Percentiles rank a stretch among this genome's conserved stretches.
These are phyloP conservation scores for Asterophora lycoperdoides DNA, from an alignment of 768 basidiomycete genomes.

Conservation along the genomic window DNA sequence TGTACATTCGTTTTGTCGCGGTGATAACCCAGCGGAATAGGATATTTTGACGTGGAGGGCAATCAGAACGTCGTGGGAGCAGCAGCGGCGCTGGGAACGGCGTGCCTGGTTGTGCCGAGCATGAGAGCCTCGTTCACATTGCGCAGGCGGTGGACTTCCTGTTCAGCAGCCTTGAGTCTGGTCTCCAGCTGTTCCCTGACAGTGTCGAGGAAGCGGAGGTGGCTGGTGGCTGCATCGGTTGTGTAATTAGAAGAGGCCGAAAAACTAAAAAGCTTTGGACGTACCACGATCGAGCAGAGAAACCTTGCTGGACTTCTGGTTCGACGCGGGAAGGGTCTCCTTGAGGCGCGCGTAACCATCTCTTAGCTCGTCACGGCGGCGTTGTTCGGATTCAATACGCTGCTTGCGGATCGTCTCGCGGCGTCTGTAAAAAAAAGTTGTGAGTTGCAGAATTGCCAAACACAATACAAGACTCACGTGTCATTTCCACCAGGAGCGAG, in stretches of 20 bases:
- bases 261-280: constrained; percentile 20
- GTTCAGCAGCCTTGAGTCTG: constrained; percentile 72
- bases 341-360: constrained; percentile 90
- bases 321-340: constrained; percentile 83
- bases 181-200: constrained; percentile 71
- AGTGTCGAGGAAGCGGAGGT: constrained; percentile 84
- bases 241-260: constrained; percentile 13
- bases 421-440: constrained; percentile 38
- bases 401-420: constrained; percentile 89
- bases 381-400: constrained; percentile 92
- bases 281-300: constrained; percentile 80
- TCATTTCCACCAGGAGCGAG: constrained; percentile 43
- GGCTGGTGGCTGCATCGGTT: constrained; percentile 58
- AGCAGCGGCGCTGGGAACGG: constrained; percentile 29
- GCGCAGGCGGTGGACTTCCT: constrained; percentile 76
- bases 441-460: background rate
- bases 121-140: constrained; percentile 87
- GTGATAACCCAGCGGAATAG: constrained; percentile 6
- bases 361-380: constrained; percentile 87
- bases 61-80: constrained; percentile 18
- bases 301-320: constrained; percentile 93
- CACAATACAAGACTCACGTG: constrained; percentile 33
- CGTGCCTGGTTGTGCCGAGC: constrained; percentile 79
- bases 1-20: constrained; percentile 28
- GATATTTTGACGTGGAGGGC: constrained; percentile 8